Conservation (phyloP, 192 early-diverging fungal genomes). For the Coemansia pectinata region DNA sequence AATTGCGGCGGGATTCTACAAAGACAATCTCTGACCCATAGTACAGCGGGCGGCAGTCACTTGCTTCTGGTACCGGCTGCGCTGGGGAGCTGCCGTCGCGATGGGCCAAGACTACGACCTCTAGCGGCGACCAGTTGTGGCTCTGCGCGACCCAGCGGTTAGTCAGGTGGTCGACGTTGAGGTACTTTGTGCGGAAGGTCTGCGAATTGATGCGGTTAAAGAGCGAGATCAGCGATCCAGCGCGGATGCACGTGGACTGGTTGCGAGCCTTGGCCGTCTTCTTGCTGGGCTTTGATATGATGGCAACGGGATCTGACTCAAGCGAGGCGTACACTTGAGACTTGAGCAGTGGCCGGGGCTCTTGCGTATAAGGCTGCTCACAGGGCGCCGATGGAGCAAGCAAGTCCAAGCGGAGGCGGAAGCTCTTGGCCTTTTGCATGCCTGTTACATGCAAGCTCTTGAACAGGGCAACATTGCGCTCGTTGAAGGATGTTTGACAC, state of each 20-base stretch:
- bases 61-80: background rate
- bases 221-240: slow-evolving; percentile 74
- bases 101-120: slow-evolving; percentile 31
- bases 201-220: slow-evolving; percentile 94
- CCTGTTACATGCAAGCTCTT: slow-evolving; percentile 77
- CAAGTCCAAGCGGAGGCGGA: slow-evolving; percentile 68
- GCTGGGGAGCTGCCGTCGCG: slow-evolving; percentile 5
- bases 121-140: slow-evolving; percentile 56
- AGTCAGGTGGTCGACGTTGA: slow-evolving; percentile 60
- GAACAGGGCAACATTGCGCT: slow-evolving; percentile 62
- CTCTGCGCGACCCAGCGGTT: slow-evolving; percentile 54
- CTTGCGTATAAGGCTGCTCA: slow-evolving; percentile 12
- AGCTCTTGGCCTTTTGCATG: slow-evolving; percentile 78
- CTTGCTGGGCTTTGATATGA: slow-evolving; percentile 93
- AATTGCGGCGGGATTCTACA: slow-evolving; percentile 62
- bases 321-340: slow-evolving; percentile 61
- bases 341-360: slow-evolving; percentile 16
- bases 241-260: slow-evolving; percentile 72
- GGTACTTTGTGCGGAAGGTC: slow-evolving; percentile 85
- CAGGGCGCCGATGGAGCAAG: slow-evolving; percentile 34
- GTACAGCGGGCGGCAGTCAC: slow-evolving; percentile 29
- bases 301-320: slow-evolving; percentile 72
- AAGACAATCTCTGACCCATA: slow-evolving; percentile 78
- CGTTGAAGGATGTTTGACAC: slow-evolving; percentile 52
- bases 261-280: slow-evolving; percentile 85